Conservation (phyloP, 306 rosid species). For the Medicago ruthenica region DNA sequence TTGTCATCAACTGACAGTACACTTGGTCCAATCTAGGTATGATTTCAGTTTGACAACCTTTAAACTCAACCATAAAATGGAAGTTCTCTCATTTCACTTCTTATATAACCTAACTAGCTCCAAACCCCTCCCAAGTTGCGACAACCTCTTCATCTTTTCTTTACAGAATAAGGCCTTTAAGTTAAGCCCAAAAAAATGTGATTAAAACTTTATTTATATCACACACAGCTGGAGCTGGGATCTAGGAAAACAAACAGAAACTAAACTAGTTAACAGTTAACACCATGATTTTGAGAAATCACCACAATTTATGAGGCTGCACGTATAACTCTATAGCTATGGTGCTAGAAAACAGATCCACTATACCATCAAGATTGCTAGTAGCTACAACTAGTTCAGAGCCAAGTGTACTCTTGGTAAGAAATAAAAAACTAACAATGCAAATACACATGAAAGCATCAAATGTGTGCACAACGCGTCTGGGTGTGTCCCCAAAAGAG, state of each 20-base stretch:
- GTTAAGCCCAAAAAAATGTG: background rate
- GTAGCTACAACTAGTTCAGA: conserved; percentile 24
- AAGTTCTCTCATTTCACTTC: background rate
- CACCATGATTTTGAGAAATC: too few relatives aligned
- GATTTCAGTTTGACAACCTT: background rate
- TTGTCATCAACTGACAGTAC: background rate
- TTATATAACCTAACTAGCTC: conserved; percentile 1
- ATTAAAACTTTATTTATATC: background rate
- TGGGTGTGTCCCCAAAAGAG: background rate
- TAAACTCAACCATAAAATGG: conserved; percentile 17
- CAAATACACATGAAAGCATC: background rate
- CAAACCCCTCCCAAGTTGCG: background rate
- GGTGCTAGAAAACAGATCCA: conserved; percentile 2
- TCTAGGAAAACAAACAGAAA: background rate
- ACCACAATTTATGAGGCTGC: background rate
- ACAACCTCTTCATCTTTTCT: conserved; percentile 16
- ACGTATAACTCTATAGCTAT: background rate
- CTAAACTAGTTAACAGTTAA: background rate
- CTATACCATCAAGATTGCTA: background rate
- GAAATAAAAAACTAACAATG: background rate
- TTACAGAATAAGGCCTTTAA: conserved; percentile 6
- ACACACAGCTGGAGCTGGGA: conserved; percentile 12
- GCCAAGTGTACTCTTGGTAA: background rate
- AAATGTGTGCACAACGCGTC: background rate
- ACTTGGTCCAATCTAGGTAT: background rate